Percentiles rank a stretch among this genome's conserved stretches.
phyloP scores from a whole-genome alignment of 352 stramenopile species.

The Phytophthora rubi region DNA sequence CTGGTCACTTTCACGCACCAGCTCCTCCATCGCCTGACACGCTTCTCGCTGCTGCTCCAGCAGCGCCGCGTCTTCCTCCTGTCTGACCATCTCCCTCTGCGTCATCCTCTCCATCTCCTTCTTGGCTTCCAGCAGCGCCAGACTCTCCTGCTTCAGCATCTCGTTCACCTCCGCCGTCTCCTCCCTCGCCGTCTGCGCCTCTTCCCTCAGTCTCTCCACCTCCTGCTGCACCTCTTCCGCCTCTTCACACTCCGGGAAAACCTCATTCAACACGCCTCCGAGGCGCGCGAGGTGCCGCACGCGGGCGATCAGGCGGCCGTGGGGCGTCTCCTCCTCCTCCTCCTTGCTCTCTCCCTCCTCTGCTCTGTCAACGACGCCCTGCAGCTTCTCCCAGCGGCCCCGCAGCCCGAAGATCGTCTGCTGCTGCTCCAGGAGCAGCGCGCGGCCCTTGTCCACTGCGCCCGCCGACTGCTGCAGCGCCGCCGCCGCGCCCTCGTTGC shows the following conservation, averaged over 20 bases:
- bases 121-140: conserved; percentile 42
- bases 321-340: conserved; percentile 13
- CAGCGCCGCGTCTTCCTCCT: conserved; percentile 49
- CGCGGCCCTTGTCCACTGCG: conserved; percentile 44
- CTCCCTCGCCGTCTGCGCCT: conserved; percentile 36
- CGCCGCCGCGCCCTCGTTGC: conserved; percentile 59
- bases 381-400: conserved; percentile 35
- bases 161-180: conserved; percentile 35
- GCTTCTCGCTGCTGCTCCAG: conserved; percentile 49
- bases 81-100: conserved; percentile 34
- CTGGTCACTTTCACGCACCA: conserved; percentile 50
- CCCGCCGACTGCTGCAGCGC: conserved; percentile 63
- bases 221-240: conserved; percentile 15
- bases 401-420: conserved; percentile 52
- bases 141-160: conserved; percentile 48
- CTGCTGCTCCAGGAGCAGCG: conserved; percentile 55
- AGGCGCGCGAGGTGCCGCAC: conserved; percentile 35
- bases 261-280: conserved; percentile 15
- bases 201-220: conserved; percentile 13
- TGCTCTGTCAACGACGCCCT: conserved; percentile 9
- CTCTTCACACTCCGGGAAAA: conserved; percentile 27
- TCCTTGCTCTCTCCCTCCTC: conserved; percentile 17
- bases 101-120: conserved; percentile 38
- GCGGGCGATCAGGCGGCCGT: conserved; percentile 12
- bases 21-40: conserved; percentile 52